A percentile compares a stretch with the other conserved stretches of the same genome.
Evolutionary conservation across 2,329 filamentous ascomycete species (phyloP).

Genomic region (Lasiodiplodia theobromae): DNA sequence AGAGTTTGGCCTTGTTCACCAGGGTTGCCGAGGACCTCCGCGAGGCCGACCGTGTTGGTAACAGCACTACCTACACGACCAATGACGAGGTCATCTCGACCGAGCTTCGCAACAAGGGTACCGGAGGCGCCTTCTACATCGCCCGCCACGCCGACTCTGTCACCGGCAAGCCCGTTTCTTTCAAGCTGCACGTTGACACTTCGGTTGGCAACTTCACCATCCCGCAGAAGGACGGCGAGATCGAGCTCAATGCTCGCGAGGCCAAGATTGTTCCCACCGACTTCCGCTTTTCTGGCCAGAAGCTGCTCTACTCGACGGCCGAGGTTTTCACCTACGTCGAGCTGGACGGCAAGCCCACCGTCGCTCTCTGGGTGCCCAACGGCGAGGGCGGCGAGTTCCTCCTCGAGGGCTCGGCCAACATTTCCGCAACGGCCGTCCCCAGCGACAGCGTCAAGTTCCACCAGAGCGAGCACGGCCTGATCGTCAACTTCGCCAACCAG

Average conservation of each 20-base stretch:
- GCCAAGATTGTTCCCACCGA: conserved; percentile 69
- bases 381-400: conserved; percentile 53
- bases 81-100: conserved; percentile 62
- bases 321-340: conserved; percentile 56
- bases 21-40: conserved; percentile 64
- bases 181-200: conserved; percentile 64
- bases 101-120: conserved; percentile 66
- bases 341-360: conserved; percentile 44
- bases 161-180: conserved; percentile 58
- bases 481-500: conserved; percentile 41
- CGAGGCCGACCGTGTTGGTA: conserved; percentile 58
- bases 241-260: conserved; percentile 66
- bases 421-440: conserved; percentile 48
- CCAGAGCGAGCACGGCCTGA: conserved; percentile 46
- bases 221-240: conserved; percentile 58
- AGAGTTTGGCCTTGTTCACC: conserved; percentile 67
- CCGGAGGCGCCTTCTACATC: conserved; percentile 65
- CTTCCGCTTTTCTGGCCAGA: conserved; percentile 62
- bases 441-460: conserved; percentile 52
- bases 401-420: conserved; percentile 46
- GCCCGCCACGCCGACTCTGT: conserved; percentile 63
- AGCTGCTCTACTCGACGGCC: conserved; percentile 59
- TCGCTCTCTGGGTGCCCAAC: conserved; percentile 49
- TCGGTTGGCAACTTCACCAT: conserved; percentile 62
- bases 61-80: conserved; percentile 59